Evolutionary conservation across 805 yeast genomes (phyloP), one percentile per base, ranked within the genome.

Genomic region (Allodekkera sacchari): DNA sequence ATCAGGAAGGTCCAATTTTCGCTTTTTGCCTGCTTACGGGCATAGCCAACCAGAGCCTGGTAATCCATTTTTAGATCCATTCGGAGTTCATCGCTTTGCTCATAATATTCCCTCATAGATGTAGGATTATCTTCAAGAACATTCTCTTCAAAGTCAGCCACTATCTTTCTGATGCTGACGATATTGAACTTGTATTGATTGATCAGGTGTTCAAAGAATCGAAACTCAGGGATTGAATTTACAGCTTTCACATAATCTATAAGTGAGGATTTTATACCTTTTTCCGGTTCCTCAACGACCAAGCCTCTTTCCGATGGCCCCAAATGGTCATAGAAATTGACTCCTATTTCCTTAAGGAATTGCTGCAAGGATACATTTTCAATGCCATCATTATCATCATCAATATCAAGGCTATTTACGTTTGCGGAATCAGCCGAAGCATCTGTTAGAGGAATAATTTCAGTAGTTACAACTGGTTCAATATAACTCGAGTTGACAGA

Each of bases 101-200:
- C 50, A 33, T 47, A 53, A 31, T 44, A 54, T 20, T 55, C 60
- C 13, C 55, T 35, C 13, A 55, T 47, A 4, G 57, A 49, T 3
- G 48, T 44, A 10, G 55, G 56, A 30, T 55, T 55, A 9, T 51
- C 48, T 12, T 51, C 52, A n/a, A 40, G 35, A n/a, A 55, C 48
- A 22, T 43, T 48, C 17, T 42, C 39, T 8, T 49, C 51, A 31
- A 52, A 53, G 17, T 47, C 52, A 4, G 41, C 36, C 2, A 52
- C 49, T 28, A 48, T 48, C 7, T 35, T 39, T 14, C 50, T 40
- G 6, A 51, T 49, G 2, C 49, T 43, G 9, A 42, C 38, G 9
- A 53, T 46, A 7, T 52, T 52, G 9, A 50, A 33, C 27, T 43
- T 39, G 30, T 52, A 43, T 23, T 54, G 57, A 11, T 41, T 53